Percentiles rank a stretch among this genome's conserved stretches.
Conservation (phyloP, 169 alveolate species). For the Eimeria tenella region DNA sequence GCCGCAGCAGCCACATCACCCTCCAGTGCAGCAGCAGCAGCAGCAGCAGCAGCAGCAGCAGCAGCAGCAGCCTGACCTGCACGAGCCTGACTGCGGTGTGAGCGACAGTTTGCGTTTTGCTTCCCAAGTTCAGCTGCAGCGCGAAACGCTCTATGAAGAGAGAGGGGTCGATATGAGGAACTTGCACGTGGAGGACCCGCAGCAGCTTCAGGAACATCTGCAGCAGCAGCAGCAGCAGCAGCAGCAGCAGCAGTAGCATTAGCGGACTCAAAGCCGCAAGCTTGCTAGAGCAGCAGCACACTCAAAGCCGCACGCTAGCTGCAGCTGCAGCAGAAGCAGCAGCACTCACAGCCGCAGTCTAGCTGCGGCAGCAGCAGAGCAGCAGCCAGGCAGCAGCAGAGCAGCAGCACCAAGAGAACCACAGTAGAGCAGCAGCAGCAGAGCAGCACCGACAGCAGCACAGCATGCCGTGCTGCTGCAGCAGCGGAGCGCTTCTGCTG, state of each 20-base stretch:
- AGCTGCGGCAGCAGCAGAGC: too few relatives aligned
- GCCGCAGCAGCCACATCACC: neutral
- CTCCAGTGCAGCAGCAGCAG: neutral
- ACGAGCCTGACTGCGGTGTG: constrained; percentile 97
- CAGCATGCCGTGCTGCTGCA: neutral
- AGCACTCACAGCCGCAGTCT: too few relatives aligned
- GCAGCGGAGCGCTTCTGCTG: neutral
- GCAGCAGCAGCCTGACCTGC: constrained; percentile 82
- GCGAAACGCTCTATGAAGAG: constrained; percentile 97
- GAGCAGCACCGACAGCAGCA: constrained; percentile 77
- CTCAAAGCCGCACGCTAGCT: neutral
- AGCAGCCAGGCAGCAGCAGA: too few relatives aligned
- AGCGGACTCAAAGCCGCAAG: too few relatives aligned
- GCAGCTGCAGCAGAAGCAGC: too few relatives aligned
- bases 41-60: constrained; percentile 31
- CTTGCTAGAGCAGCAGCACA: too few relatives aligned
- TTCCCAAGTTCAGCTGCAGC: constrained; percentile 94
- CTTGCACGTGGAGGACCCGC: constrained; percentile 91
- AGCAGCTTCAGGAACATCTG: constrained; percentile 92
- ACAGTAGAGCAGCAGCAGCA: neutral
- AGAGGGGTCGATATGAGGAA: constrained; percentile 97
- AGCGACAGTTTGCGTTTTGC: constrained; percentile 94
- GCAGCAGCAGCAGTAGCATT: neutral
- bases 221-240: constrained; percentile 1
- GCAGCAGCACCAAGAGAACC: too few relatives aligned